These are phyloP conservation scores for Candida gigantensis DNA, from an alignment of 1,139 yeast genomes.

Conservation along the genomic window DNA sequence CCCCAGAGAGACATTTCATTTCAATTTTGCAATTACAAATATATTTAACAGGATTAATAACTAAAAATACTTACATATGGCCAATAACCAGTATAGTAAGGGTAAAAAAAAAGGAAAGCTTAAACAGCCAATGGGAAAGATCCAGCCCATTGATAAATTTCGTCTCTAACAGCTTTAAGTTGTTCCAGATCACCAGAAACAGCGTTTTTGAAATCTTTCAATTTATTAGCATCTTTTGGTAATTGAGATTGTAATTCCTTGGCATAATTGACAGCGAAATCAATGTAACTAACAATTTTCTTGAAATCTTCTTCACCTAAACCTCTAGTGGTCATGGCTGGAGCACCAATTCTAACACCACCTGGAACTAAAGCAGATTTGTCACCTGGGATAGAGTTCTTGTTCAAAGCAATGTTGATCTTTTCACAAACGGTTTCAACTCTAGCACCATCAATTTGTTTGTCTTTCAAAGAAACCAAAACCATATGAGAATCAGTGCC, in stretches of 20 bases:
- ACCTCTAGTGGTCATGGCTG: constrained; percentile 99
- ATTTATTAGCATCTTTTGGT: constrained; percentile 86
- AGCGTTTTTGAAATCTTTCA: constrained; percentile 88
- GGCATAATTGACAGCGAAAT: constrained; percentile 79
- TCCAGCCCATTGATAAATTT: constrained; percentile 89
- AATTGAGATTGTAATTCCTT: constrained; percentile 70
- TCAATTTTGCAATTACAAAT: too few relatives aligned
- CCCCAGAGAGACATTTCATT: too few relatives aligned
- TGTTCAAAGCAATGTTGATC: constrained; percentile 93
- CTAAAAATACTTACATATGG: too few relatives aligned
- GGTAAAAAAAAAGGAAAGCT: too few relatives aligned
- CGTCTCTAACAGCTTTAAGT: constrained; percentile 66
- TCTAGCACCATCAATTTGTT: constrained; percentile 96
- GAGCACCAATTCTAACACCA: constrained; percentile 97
- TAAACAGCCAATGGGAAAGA: constrained; percentile 87
- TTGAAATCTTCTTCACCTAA: constrained; percentile 83
- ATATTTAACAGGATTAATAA: too few relatives aligned
- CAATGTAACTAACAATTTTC: constrained; percentile 80
- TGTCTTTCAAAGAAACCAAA: constrained; percentile 82
- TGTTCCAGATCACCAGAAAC: constrained; percentile 68
- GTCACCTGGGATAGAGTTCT: constrained; percentile 98
- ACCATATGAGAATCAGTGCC: constrained; percentile 99
- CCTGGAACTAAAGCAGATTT: constrained; percentile 97
- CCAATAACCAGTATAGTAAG: too few relatives aligned
- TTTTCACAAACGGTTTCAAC: constrained; percentile 93